A percentile compares a stretch with the other conserved stretches of the same genome.
Evolutionary conservation across 306 rosid species (phyloP).

Genomic region (Ceratonia siliqua): DNA sequence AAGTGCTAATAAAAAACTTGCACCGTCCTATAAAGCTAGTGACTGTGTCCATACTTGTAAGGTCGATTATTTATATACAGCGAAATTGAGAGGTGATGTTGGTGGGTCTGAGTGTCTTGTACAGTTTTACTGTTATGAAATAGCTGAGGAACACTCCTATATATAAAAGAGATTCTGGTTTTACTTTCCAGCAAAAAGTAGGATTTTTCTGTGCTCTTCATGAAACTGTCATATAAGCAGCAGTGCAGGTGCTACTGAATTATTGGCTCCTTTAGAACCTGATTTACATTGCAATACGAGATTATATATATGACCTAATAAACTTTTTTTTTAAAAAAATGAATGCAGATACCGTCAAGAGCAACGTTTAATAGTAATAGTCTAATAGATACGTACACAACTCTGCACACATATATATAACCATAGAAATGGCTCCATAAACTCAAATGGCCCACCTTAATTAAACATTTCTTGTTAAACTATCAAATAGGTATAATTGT

Average conservation of each 20-base stretch:
- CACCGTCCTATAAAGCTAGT: background rate
- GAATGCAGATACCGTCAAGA: too few relatives aligned
- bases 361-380: too few relatives aligned
- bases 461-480: background rate
- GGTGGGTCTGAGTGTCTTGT: conserved; percentile 35
- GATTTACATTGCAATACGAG: background rate
- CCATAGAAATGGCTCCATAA: background rate
- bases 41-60: too few relatives aligned
- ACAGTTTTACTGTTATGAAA: conserved; percentile 7
- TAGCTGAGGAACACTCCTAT: background rate
- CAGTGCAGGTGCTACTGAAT: background rate
- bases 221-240: conserved; percentile 9
- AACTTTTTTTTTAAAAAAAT: too few relatives aligned
- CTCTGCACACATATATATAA: background rate
- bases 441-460: background rate
- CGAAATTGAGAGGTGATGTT: background rate
- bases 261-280: background rate
- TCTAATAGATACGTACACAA: background rate
- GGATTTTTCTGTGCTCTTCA: background rate
- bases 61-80: too few relatives aligned
- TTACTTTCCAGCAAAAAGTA: conserved; percentile 27
- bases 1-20: too few relatives aligned
- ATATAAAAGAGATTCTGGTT: background rate
- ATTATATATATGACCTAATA: too few relatives aligned
- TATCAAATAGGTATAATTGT: too few relatives aligned